Percentiles rank a stretch among this genome's conserved stretches.
Evolutionary conservation across 768 basidiomycete species (phyloP).

Genomic region (Lactarius pseudohatsudake): DNA sequence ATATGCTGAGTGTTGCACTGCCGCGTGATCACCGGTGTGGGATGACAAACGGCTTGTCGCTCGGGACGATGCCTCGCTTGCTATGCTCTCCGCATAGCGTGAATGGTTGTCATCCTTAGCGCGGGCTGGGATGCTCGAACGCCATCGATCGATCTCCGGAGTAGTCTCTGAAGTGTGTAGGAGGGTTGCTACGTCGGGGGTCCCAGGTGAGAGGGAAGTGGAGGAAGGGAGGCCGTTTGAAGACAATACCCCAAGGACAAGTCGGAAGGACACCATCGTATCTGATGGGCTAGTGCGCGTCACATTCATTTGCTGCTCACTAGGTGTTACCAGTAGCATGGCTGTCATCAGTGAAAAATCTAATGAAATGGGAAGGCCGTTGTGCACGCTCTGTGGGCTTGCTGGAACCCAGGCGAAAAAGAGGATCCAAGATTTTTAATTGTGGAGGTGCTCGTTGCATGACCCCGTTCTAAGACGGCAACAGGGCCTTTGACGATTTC

Average conservation of each 20-base stretch:
- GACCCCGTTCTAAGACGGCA: slow-evolving; percentile 45
- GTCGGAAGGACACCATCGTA: too few species aligned
- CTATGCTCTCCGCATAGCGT: neutral
- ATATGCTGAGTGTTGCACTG: slow-evolving; percentile 7
- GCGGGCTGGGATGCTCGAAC: neutral
- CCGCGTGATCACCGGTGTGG: slow-evolving; percentile 4
- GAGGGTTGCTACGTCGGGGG: too few species aligned
- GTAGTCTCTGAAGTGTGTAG: neutral
- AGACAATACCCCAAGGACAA: too few species aligned
- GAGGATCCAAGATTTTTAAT: slow-evolving; percentile 59
- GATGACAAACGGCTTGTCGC: slow-evolving; percentile 18
- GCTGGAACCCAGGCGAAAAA: slow-evolving; percentile 52
- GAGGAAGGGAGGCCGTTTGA: neutral
- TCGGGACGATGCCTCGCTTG: slow-evolving; percentile 6
- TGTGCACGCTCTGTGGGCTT: slow-evolving; percentile 55
- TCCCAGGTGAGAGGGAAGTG: neutral
- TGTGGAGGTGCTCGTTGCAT: slow-evolving; percentile 36
- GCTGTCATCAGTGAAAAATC: slow-evolving; percentile 72
- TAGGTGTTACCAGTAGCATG: slow-evolving; percentile 64
- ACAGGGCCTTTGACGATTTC: slow-evolving; percentile 40
- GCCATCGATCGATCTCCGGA: slow-evolving; percentile 22
- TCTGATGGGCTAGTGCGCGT: slow-evolving; percentile 13
- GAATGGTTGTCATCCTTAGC: slow-evolving; percentile 1
- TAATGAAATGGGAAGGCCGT: slow-evolving; percentile 68
- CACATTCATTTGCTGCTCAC: slow-evolving; percentile 50